A percentile compares a stretch with the other conserved stretches of the same genome.
Evolutionary conservation across 1,284 basidiomycete genomes (phyloP).

Genomic region (Naganishia albida): DNA sequence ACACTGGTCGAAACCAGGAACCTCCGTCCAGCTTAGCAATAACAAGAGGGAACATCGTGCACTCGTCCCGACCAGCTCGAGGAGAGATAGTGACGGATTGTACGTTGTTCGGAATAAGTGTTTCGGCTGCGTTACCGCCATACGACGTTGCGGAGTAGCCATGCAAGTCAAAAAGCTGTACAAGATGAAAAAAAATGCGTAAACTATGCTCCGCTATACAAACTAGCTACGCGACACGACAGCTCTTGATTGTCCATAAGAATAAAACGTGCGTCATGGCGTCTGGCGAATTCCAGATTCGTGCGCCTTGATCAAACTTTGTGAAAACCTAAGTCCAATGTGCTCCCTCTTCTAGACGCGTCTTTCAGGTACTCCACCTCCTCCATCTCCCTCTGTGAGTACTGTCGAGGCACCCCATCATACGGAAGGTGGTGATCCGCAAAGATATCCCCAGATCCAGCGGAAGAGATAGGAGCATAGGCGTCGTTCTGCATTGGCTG

Average conservation of each 20-base stretch:
- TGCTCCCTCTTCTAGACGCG: constrained; percentile 6
- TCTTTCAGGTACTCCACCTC: constrained; percentile 14
- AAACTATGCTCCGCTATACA: not conserved
- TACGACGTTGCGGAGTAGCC: not conserved
- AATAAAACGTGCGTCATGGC: not conserved
- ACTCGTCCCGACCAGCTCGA: too few relatives aligned
- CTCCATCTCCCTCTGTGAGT: not conserved
- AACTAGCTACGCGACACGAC: not conserved
- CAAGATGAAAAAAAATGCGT: not conserved
- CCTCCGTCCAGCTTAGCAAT: too few relatives aligned
- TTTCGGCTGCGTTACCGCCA: too few relatives aligned
- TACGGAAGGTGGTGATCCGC: not conserved
- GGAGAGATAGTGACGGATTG: too few relatives aligned
- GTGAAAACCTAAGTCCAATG: not conserved
- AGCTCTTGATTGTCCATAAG: not conserved
- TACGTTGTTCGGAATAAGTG: too few relatives aligned
- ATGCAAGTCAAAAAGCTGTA: not conserved
- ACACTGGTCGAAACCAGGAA: too few relatives aligned
- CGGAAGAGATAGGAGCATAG: not conserved
- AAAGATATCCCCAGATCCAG: not conserved
- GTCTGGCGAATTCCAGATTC: not conserved
- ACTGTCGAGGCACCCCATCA: not conserved
- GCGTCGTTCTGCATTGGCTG: not conserved
- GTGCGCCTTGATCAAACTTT: not conserved
- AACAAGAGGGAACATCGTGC: too few relatives aligned